phyloP scores from a whole-genome alignment of 441 rosid genomes.

The Aleurites moluccanus region DNA sequence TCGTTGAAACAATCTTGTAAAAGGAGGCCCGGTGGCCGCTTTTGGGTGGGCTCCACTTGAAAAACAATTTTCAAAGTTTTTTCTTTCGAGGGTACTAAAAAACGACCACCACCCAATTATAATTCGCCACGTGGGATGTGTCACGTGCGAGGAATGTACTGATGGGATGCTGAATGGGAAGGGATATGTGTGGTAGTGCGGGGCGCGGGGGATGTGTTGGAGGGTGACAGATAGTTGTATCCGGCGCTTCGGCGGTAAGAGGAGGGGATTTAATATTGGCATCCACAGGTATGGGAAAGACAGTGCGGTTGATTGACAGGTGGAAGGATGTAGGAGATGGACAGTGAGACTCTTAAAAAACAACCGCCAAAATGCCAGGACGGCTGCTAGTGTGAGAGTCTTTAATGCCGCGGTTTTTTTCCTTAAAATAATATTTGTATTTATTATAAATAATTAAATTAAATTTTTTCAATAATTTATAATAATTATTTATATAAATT shows the following conservation, averaged over 20 bases:
- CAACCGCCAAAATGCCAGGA: not conserved
- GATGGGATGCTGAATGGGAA: not conserved
- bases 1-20: conserved; percentile 39
- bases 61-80: conserved; percentile 25
- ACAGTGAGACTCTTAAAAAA: not conserved
- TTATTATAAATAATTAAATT: not conserved
- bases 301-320: not conserved
- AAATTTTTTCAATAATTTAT: too few species aligned
- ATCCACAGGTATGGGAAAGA: not conserved
- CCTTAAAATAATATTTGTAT: not conserved
- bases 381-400: not conserved
- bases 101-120: conserved; percentile 12
- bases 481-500: too few species aligned
- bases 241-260: conserved; percentile 33
- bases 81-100: conserved; percentile 16
- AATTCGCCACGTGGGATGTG: not conserved
- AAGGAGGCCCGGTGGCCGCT: conserved; percentile 53
- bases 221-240: conserved; percentile 27
- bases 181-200: not conserved
- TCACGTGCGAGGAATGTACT: conserved; percentile 33
- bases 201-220: conserved; percentile 34
- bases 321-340: not conserved
- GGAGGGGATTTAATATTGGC: conserved; percentile 1
- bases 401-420: not conserved
- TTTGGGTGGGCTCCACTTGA: conserved; percentile 29